Base-by-base conservation (phyloP, 768 basidiomycete species). In the Agaricus subrufescens region DNA sequence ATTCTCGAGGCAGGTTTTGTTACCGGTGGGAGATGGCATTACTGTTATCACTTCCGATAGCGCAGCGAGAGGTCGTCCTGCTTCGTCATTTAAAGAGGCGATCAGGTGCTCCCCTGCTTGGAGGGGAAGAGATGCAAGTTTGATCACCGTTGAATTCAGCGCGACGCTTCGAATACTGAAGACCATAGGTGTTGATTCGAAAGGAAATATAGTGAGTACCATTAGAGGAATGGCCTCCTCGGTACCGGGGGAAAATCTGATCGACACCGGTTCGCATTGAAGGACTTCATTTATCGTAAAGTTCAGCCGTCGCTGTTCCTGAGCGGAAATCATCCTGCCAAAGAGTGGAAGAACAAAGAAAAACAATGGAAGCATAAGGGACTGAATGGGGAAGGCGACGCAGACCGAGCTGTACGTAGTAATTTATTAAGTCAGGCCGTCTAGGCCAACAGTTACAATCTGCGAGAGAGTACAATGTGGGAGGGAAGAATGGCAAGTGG, bases 91-190 rank as follows among this genome's bases (percentile, higher is more conserved):
- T 27, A 86, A 73, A 10, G 81, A 79, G 6, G 83, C 81, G 42
- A 87, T 61, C 57, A 86, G 84, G 12, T 65, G 63, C 7, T 79
- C 75, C 27, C 74, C 77, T 1, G 74, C 77, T 2, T 73, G 58
- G 19, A 84, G 69, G 4, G 84, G 84, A 1, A 86, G 69, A 61
- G 80, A 81, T 4, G 77, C 72, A 50, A 84, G 69, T 30, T 66
- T 66, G 14, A 79, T 70, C 1, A 80, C 80, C 9, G 71, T 69
- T 12, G 69, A 66, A 50, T 75, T 68, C 25, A 68, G 65, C 14
- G 66, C 58, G 47, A 70, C 64, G 46, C 69, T 63, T 11, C 76
- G 71, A 38, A 86, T 70, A 26, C 75, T 69, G 51, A 86, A 73
- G 42, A 70, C 69, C 44, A 82, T 65, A 1, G 81, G 80, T 30